phyloP scores from a whole-genome alignment of 495 filamentous ascomycete genomes.

The Aspergillus olivimuriae region DNA sequence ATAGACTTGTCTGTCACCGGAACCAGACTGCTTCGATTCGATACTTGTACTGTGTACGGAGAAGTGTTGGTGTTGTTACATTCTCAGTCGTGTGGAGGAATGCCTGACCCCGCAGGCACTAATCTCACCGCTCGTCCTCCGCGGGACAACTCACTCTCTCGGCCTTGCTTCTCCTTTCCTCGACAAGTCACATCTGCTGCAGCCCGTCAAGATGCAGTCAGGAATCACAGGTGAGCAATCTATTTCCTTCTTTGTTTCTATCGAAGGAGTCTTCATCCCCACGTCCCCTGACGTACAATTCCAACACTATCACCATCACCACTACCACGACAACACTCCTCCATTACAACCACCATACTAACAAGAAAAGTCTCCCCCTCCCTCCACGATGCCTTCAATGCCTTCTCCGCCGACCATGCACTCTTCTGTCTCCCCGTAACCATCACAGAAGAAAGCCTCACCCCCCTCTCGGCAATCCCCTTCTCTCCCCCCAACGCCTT shows the following conservation, averaged over 20 bases:
- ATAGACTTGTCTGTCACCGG: not conserved
- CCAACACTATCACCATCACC: not conserved
- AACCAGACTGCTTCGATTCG: too few relatives aligned
- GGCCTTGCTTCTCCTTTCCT: not conserved
- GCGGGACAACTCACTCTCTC: not conserved
- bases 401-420: constrained; percentile 54
- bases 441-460: constrained; percentile 70
- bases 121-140: constrained; percentile 2
- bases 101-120: not conserved
- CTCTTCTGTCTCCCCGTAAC: constrained; percentile 76
- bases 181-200: constrained; percentile 4
- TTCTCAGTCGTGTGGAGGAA: not conserved
- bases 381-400: constrained; percentile 75
- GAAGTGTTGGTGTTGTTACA: not conserved
- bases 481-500: constrained; percentile 46
- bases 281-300: not conserved
- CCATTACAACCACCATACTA: constrained; percentile 1
- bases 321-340: not conserved
- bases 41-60: too few relatives aligned
- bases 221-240: constrained; percentile 78
- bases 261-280: too few relatives aligned
- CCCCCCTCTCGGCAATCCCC: constrained; percentile 54
- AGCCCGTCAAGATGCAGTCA: constrained; percentile 64
- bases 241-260: too few relatives aligned
- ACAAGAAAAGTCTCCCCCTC: constrained; percentile 66